Conservation (phyloP, 2,329 filamentous ascomycete genomes). For the Penicillium sp. region DNA sequence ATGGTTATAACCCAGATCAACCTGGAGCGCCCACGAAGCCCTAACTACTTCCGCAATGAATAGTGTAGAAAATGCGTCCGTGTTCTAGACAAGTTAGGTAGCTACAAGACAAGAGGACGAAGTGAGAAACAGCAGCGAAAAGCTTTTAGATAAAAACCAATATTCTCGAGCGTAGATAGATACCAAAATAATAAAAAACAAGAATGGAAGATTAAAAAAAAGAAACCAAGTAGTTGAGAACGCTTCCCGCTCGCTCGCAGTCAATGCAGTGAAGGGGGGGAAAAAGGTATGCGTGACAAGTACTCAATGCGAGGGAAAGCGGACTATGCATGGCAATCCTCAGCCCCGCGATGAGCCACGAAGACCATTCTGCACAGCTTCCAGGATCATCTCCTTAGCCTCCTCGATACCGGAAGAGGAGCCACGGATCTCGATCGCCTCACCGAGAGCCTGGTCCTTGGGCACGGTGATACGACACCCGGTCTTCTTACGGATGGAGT, state of each 20-base stretch:
- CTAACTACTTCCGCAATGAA: too few relatives aligned
- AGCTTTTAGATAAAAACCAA: conserved; percentile 19
- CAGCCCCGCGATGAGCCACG: conserved; percentile 20
- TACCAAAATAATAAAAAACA: conserved; percentile 13
- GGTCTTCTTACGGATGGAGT: conserved; percentile 85
- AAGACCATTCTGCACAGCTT: conserved; percentile 60
- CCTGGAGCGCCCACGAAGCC: too few relatives aligned
- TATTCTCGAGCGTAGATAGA: conserved; percentile 16
- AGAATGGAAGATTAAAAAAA: conserved; percentile 11
- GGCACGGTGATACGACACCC: conserved; percentile 93
- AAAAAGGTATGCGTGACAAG: background rate
- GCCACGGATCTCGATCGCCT: conserved; percentile 88
- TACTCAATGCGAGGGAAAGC: conserved; percentile 4
- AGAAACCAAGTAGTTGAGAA: conserved; percentile 10
- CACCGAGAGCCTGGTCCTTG: conserved; percentile 66
- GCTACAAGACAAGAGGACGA: background rate
- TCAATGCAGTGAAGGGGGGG: conserved; percentile 7
- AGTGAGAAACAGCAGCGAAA: conserved; percentile 3
- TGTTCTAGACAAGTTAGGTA: background rate
- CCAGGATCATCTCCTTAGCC: conserved; percentile 83
- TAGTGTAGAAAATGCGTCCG: background rate
- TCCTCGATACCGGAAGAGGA: conserved; percentile 74
- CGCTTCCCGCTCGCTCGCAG: conserved; percentile 14
- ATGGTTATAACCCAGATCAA: too few relatives aligned
- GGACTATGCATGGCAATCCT: too few relatives aligned